Base-by-base conservation (phyloP, 225 moss, liverwort and hornwort genomes). In the Asterella californica region DNA sequence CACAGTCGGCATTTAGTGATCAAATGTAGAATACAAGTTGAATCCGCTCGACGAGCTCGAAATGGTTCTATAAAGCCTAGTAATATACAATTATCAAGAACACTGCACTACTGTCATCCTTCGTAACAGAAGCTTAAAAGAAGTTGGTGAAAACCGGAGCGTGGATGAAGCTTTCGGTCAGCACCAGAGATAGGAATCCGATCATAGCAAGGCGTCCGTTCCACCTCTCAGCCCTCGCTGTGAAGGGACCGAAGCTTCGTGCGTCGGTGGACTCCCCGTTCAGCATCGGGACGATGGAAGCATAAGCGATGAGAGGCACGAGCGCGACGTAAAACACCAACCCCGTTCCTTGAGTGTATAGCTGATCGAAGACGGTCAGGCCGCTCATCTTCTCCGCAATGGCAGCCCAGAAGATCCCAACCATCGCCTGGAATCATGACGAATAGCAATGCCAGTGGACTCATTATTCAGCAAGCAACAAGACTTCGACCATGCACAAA, bases 191-290 rank as follows among this genome's bases (percentile, higher is more conserved):
- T 24, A 81, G 68, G 0, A 92, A 78, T 0, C 91, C 89, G 0
- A 92, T 69, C 91, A 91, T 91, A 45, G 91, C 90, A 4, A 81
- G 73, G 0, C 91, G 84, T 54, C 91, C 90, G 49, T 92, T 92
- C 91, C 90, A 91, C 5, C 91, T 79, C 83, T 91, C 91, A 22
- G 65, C 81, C 55, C 81, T 74, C 0, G 90, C 90, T 10, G 89
- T 83, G 84, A 90, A 90, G 5, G 88, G 93, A 0, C 82, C 82
- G 34, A 68, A 68, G 34, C 68, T 68, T 37, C 68, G 33, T 2
- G 68, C 68, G 30, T 68, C 68, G 4, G 36, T 34, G 15, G 68
- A 68, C 68, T 68, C 68, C 3, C 68, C 68, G 34, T 68, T 36
- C 32, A 34, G 75, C 32, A 53, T 75, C n/a, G 78, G 80, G 9